These are phyloP conservation scores for Gossypium trilobum DNA, from an alignment of 441 rosid genomes.

Conservation along the genomic window DNA sequence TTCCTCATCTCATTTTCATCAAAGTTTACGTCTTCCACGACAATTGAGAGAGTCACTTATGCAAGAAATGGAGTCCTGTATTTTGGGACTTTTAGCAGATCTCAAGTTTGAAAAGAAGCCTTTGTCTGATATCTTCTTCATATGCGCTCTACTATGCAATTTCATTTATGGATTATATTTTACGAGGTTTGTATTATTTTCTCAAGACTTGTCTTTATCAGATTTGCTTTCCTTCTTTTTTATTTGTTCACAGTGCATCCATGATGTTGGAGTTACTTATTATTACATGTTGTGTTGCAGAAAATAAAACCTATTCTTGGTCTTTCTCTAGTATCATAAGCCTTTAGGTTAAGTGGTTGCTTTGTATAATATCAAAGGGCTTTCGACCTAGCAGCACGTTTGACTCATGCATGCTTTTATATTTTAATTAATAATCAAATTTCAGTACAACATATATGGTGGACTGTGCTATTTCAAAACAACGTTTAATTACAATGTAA, in stretches of 20 bases:
- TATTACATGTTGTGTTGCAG: neutral
- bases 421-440: neutral
- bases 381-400: neutral
- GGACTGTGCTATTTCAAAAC: neutral
- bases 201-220: neutral
- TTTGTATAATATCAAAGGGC: neutral
- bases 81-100: conserved; percentile 38
- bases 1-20: conserved; percentile 35
- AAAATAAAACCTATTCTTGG: neutral
- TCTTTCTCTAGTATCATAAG: neutral
- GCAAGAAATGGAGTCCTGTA: conserved; percentile 62
- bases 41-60: conserved; percentile 65
- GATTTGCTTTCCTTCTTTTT: neutral
- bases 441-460: neutral
- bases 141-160: conserved; percentile 64
- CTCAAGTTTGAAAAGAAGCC: conserved; percentile 40
- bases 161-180: conserved; percentile 51
- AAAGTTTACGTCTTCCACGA: conserved; percentile 48
- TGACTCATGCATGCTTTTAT: neutral
- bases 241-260: neutral
- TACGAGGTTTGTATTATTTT: conserved; percentile 46
- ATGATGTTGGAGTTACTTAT: neutral
- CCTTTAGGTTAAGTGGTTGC: neutral
- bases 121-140: conserved; percentile 54
- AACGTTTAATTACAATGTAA: neutral